phyloP scores from a whole-genome alignment of 192 early-diverging fungal genomes.

The Funneliformis mosseae region DNA sequence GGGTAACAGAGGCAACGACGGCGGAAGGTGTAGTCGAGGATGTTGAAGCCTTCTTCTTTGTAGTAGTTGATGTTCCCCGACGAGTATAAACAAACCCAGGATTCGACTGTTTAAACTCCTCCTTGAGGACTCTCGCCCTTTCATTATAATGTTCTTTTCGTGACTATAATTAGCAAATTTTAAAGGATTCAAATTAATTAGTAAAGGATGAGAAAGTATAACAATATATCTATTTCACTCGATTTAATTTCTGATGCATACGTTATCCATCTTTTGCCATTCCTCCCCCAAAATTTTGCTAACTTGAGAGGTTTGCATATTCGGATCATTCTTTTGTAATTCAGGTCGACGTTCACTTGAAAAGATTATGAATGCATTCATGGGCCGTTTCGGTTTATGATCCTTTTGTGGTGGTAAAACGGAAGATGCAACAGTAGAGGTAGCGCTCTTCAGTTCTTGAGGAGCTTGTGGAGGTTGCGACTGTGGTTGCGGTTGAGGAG shows the following conservation, averaged over 20 bases:
- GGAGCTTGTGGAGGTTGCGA: slow-evolving; percentile 18
- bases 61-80: slow-evolving; percentile 33
- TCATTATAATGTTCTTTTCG: slow-evolving; percentile 59
- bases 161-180: slow-evolving; percentile 38
- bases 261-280: slow-evolving; percentile 55
- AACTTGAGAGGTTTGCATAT: slow-evolving; percentile 62
- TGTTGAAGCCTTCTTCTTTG: slow-evolving; percentile 39
- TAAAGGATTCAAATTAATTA: neutral
- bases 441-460: neutral
- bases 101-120: slow-evolving; percentile 57
- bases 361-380: slow-evolving; percentile 71
- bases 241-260: neutral
- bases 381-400: slow-evolving; percentile 60
- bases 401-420: slow-evolving; percentile 35
- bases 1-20: neutral
- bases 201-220: neutral
- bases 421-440: slow-evolving; percentile 23
- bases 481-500: slow-evolving; percentile 17
- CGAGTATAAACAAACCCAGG: slow-evolving; percentile 62
- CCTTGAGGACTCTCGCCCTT: slow-evolving; percentile 61
- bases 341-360: slow-evolving; percentile 67
- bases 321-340: slow-evolving; percentile 59
- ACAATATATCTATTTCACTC: neutral
- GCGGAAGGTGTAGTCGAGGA: neutral
- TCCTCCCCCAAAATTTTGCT: slow-evolving; percentile 70